phyloP scores from a whole-genome alignment of 2,329 filamentous ascomycete species.

The Mycocentrospora acerina region DNA sequence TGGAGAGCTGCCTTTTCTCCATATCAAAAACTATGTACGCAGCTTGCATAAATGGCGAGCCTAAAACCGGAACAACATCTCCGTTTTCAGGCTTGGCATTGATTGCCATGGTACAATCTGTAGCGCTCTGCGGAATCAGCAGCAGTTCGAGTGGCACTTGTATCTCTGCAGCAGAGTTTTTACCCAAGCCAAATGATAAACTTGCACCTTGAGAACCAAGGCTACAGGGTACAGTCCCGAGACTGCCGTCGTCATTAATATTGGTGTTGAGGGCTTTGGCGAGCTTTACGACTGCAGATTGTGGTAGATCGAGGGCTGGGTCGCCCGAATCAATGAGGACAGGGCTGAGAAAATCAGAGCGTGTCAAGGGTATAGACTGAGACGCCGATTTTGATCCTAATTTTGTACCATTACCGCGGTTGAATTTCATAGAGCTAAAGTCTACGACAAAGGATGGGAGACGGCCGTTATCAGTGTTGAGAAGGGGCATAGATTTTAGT shows the following conservation, averaged over 20 bases:
- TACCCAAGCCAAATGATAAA: neutral
- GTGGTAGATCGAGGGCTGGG: too few relatives aligned
- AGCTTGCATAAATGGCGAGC: neutral
- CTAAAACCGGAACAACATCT: too few relatives aligned
- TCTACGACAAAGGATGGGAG: slow-evolving; percentile 1
- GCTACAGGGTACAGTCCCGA: neutral
- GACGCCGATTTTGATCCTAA: neutral
- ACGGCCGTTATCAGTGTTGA: neutral
- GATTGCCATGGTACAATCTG: neutral
- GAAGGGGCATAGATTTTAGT: neutral
- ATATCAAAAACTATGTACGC: slow-evolving; percentile 1
- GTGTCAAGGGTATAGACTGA: too few relatives aligned
- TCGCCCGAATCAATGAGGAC: too few relatives aligned
- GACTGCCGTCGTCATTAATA: too few relatives aligned
- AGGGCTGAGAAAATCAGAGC: too few relatives aligned
- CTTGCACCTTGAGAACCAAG: neutral
- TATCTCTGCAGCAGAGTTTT: neutral
- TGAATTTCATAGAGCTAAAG: neutral
- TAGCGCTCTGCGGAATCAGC: neutral
- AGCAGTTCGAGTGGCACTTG: slow-evolving; percentile 1
- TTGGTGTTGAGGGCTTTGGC: too few relatives aligned
- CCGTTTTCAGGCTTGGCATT: neutral
- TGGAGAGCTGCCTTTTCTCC: neutral
- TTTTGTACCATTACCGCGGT: neutral
- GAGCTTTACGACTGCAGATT: too few relatives aligned